phyloP scores from a whole-genome alignment of 805 yeast species.

The Candida montana region DNA sequence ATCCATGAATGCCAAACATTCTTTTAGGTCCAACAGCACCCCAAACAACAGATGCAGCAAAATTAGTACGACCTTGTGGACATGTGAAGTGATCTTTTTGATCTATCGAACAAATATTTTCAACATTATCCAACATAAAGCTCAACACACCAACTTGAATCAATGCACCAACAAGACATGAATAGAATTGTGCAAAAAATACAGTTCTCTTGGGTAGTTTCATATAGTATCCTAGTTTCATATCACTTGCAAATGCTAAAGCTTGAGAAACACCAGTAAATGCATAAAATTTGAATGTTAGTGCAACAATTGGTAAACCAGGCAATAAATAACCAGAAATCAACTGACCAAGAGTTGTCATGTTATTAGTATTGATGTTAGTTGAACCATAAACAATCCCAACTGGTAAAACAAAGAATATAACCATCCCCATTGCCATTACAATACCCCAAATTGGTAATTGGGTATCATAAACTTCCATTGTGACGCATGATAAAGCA shows the following conservation, averaged over 20 bases:
- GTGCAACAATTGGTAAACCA: conserved; percentile 46
- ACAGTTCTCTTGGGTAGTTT: conserved; percentile 54
- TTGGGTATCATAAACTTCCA: conserved; percentile 37
- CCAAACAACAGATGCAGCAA: conserved; percentile 51
- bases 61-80: conserved; percentile 37
- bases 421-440: conserved; percentile 47
- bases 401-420: conserved; percentile 50
- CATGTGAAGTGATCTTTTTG: conserved; percentile 41
- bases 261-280: conserved; percentile 51
- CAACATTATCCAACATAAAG: conserved; percentile 35
- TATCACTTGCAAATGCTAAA: conserved; percentile 42
- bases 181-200: conserved; percentile 39
- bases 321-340: conserved; percentile 58
- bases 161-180: conserved; percentile 36
- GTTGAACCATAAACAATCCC: conserved; percentile 55
- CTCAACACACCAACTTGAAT: conserved; percentile 33
- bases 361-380: conserved; percentile 54
- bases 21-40: too few species aligned
- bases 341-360: too few species aligned
- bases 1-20: too few species aligned
- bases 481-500: conserved; percentile 28
- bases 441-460: conserved; percentile 61
- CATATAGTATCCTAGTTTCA: conserved; percentile 51
- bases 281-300: conserved; percentile 49
- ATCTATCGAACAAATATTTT: conserved; percentile 32